Evolutionary conservation across 2,329 filamentous ascomycete genomes (phyloP), one percentile per base, ranked within the genome.

Genomic region (Trichophyton benhamiae): DNA sequence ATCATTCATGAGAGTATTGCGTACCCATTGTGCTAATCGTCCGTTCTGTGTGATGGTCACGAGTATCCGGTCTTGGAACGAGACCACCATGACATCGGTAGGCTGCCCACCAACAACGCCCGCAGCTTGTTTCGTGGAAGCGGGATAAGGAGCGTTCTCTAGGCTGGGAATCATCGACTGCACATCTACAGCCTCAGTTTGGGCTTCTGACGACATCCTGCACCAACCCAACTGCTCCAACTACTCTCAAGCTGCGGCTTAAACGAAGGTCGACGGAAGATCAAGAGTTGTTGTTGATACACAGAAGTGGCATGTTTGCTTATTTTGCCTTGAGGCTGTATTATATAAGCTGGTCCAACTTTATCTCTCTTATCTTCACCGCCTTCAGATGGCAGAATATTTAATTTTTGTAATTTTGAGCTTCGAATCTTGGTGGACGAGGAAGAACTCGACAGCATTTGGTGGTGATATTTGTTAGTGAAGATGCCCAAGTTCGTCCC

Each of bases 41-140:
- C 91, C 92, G 64, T 87, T 83, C 76, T 97, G 94, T 0, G 88
- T 89, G 63, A 97, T 82, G 0, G 91, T 96, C 65, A 99, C 78
- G 68, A 99, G 77, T 68, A 99, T 90, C 75, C 90, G 95, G 80
- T 97, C 94, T 7, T 86, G 81, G 75, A 97, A 97, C 68, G 80
- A 83, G 60, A 91, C 79, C 9, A 81, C 81, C 44, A 84, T 85
- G 38, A 89, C 86, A 66, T 90, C 84, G 1, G 94, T 97, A 41
- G 80, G 73, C 22, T 86, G 73, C 33, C 84, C 85, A 64, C 86
- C 83, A 64, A 96, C 83, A 2, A 78, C 71, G 2, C 86, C 86
- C 1, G 79, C 78, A 13, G 79, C 79, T 63, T 80, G 79, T 59
- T 81, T 85, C 1, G 83, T 86, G 9, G 77, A 75, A 2, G 85